phyloP scores from a whole-genome alignment of 495 filamentous ascomycete species.

The Penicillium daleae region DNA sequence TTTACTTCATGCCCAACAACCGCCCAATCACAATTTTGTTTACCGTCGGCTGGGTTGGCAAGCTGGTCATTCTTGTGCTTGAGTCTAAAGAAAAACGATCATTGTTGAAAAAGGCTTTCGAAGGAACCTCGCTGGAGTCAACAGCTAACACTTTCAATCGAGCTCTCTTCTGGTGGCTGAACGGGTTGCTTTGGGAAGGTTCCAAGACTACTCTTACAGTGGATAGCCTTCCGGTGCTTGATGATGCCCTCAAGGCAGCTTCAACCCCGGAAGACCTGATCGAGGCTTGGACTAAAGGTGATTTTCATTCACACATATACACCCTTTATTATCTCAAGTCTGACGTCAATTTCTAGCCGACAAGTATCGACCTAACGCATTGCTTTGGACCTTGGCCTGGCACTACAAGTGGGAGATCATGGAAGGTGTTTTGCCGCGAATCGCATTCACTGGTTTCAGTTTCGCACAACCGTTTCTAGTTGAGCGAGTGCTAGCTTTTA shows the following conservation, averaged over 20 bases:
- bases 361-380: conserved; percentile 39
- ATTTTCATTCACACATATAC: background rate
- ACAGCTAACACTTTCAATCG: conserved; percentile 53
- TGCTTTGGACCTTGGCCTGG: conserved; percentile 40
- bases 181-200: conserved; percentile 49
- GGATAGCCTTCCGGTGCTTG: conserved; percentile 45
- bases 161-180: conserved; percentile 60
- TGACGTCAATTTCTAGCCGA: conserved; percentile 18
- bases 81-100: conserved; percentile 57
- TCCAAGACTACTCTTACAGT: conserved; percentile 45
- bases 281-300: conserved; percentile 39
- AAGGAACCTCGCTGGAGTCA: conserved; percentile 51
- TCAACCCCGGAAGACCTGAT: conserved; percentile 37
- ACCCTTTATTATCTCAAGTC: background rate
- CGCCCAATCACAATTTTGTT: conserved; percentile 17
- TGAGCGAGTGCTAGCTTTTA: conserved; percentile 46
- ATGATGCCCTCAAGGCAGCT: conserved; percentile 41
- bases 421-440: conserved; percentile 50
- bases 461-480: conserved; percentile 68
- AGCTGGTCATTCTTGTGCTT: conserved; percentile 46
- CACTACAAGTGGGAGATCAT: conserved; percentile 41
- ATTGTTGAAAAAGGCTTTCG: conserved; percentile 42
- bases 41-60: conserved; percentile 36
- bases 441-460: conserved; percentile 56
- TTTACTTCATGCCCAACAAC: conserved; percentile 21